Conservation (phyloP, 345 rosid genomes). For the Chamaenerion angustifolium region DNA sequence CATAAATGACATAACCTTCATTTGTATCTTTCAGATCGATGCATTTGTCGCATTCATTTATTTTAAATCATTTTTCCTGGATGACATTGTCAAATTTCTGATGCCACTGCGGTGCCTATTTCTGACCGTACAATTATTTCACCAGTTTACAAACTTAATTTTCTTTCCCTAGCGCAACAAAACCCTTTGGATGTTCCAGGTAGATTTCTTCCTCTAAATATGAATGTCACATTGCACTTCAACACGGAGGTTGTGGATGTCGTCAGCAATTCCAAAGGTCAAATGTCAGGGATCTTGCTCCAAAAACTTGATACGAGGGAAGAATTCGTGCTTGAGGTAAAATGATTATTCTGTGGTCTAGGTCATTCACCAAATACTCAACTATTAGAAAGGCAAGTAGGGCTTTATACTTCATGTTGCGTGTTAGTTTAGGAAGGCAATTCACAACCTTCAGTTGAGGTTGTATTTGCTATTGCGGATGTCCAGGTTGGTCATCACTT, state of each 20-base stretch:
- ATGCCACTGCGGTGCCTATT: too few relatives aligned
- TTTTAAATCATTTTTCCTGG: too few relatives aligned
- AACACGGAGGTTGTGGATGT: constrained; percentile 73
- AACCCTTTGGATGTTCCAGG: too few relatives aligned
- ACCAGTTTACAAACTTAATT: too few relatives aligned
- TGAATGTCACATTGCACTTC: constrained; percentile 87
- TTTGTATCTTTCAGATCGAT: too few relatives aligned
- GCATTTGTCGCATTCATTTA: too few relatives aligned
- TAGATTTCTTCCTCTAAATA: too few relatives aligned
- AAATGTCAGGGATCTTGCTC: constrained; percentile 76
- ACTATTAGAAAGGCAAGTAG: constrained; percentile 82
- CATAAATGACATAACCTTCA: too few relatives aligned
- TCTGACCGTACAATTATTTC: too few relatives aligned
- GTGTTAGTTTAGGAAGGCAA: constrained; percentile 62
- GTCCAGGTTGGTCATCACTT: constrained; percentile 76
- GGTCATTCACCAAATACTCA: constrained; percentile 94
- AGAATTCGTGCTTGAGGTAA: constrained; percentile 77
- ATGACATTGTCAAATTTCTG: too few relatives aligned
- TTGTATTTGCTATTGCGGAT: constrained; percentile 96
- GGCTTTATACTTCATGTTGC: constrained; percentile 70
- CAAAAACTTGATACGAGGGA: constrained; percentile 65
- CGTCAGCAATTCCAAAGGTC: constrained; percentile 80
- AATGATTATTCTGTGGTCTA: constrained; percentile 92
- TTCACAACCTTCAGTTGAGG: constrained; percentile 73
- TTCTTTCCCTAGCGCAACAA: too few relatives aligned